These are phyloP conservation scores for Penicillium olsonii DNA, from an alignment of 2,329 filamentous ascomycete species.

Conservation along the genomic window DNA sequence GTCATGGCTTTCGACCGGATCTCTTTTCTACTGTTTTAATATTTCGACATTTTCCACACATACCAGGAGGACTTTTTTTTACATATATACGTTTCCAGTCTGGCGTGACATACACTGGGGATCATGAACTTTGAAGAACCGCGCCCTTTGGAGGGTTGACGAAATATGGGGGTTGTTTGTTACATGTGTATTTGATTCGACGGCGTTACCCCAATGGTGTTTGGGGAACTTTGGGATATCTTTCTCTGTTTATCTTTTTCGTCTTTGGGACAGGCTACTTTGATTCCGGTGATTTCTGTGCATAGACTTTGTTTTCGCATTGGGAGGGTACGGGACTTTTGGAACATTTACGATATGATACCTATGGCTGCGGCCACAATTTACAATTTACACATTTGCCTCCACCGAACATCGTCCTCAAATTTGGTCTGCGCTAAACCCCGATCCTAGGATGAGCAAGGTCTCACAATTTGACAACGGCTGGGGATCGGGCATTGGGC, in stretches of 20 bases:
- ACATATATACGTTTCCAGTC: conserved; percentile 5
- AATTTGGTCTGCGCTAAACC: no score
- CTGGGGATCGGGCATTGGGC: conserved; percentile 1
- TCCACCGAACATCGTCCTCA: background rate
- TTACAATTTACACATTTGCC: conserved; percentile 9
- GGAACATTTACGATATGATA: conserved; percentile 26
- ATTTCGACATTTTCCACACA: conserved; percentile 16
- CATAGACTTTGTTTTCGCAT: conserved; percentile 21
- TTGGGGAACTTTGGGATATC: background rate
- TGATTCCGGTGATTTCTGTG: conserved; percentile 8
- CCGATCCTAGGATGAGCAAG: no score
- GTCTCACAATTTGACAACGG: conserved; percentile 14
- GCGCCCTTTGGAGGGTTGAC: conserved; percentile 18
- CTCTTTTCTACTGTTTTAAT: conserved; percentile 26
- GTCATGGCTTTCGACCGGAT: conserved; percentile 1
- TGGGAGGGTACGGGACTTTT: conserved; percentile 15
- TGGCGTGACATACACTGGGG: conserved; percentile 23
- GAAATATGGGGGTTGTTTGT: conserved; percentile 8
- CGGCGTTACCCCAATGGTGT: conserved; percentile 11
- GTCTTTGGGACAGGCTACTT: conserved; percentile 7
- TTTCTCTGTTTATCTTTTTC: conserved; percentile 7
- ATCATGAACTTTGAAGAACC: conserved; percentile 19
- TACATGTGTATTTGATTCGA: conserved; percentile 6
- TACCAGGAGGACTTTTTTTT: conserved; percentile 13
- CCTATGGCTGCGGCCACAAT: conserved; percentile 18